Percentiles rank a stretch among this genome's conserved stretches.
Conservation (phyloP, 176 grass and related monocot species). For the Aegilops umbellulata region DNA sequence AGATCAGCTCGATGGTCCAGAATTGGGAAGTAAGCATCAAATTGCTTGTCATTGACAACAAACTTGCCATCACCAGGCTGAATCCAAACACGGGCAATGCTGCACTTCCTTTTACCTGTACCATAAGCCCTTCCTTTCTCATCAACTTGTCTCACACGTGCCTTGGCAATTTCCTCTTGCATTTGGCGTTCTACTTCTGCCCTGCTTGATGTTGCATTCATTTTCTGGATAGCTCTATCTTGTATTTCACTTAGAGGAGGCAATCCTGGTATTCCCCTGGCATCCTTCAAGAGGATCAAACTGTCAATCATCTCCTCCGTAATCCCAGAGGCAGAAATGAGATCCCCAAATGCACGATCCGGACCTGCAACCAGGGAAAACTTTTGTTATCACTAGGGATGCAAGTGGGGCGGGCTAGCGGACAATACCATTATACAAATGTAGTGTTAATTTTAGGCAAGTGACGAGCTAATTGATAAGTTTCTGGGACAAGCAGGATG, state of each 20-base stretch:
- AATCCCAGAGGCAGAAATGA: constrained; percentile 65
- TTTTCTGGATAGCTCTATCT: constrained; percentile 68
- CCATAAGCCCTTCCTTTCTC: constrained; percentile 97
- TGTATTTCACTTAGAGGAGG: constrained; percentile 83
- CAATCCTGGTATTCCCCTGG: constrained; percentile 53
- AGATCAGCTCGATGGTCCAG: constrained; percentile 90
- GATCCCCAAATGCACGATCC: constrained; percentile 86
- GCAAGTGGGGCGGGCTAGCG: too few relatives aligned
- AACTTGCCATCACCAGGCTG: constrained; percentile 85
- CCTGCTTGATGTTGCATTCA: constrained; percentile 73
- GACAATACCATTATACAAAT: too few relatives aligned
- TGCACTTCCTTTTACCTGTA: constrained; percentile 95
- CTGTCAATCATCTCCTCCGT: constrained; percentile 89
- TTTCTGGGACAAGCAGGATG: too few relatives aligned
- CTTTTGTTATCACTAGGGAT: not conserved
- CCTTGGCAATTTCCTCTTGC: constrained; percentile 75
- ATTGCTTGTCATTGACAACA: constrained; percentile 86
- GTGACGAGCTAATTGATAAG: too few relatives aligned
- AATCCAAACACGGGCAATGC: constrained; percentile 85
- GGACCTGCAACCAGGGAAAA: constrained; percentile 54
- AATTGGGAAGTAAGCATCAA: constrained; percentile 91
- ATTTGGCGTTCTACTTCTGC: constrained; percentile 63
- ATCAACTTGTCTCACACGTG: constrained; percentile 78
- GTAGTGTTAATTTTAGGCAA: too few relatives aligned
- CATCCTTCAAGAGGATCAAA: constrained; percentile 94